Conservation (phyloP, 306 rosid species). For the Trichosanthes truncata region DNA sequence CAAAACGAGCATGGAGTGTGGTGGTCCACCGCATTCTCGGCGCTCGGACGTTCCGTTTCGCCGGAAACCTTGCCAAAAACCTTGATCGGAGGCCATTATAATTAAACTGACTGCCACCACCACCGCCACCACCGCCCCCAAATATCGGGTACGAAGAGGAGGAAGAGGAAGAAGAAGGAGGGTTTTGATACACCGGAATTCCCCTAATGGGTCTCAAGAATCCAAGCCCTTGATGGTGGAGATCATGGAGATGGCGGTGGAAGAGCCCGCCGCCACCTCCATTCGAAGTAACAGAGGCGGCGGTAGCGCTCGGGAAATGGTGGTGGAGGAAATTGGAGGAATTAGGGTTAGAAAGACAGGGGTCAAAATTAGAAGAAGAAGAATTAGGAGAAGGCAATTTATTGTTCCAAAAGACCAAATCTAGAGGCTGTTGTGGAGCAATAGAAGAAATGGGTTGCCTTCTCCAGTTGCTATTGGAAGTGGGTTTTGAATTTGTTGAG, state of each 20-base stretch:
- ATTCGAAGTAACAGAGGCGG: constrained; percentile 12
- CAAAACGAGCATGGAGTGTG: constrained; percentile 92
- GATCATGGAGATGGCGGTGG: constrained; percentile 22
- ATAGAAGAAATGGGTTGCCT: constrained; percentile 16
- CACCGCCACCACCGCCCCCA: background rate
- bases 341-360: constrained; percentile 44
- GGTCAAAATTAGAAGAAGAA: constrained; percentile 25
- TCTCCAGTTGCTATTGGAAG: constrained; percentile 33
- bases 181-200: constrained; percentile 82
- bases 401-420: constrained; percentile 86
- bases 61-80: constrained; percentile 68
- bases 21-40: constrained; percentile 99
- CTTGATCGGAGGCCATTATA: constrained; percentile 9
- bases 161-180: constrained; percentile 36
- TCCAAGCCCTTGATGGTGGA: constrained; percentile 44
- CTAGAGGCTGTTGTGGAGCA: constrained; percentile 28
- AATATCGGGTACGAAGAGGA: background rate
- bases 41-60: constrained; percentile 85
- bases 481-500: constrained; percentile 8
- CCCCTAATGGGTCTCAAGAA: constrained; percentile 88
- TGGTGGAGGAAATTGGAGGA: constrained; percentile 10
- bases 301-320: constrained; percentile 3
- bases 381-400: constrained; percentile 22
- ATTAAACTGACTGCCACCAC: background rate
- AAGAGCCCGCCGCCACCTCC: constrained; percentile 11